Conservation (phyloP, 495 filamentous ascomycete species). For the Penicillium coprophilum region DNA sequence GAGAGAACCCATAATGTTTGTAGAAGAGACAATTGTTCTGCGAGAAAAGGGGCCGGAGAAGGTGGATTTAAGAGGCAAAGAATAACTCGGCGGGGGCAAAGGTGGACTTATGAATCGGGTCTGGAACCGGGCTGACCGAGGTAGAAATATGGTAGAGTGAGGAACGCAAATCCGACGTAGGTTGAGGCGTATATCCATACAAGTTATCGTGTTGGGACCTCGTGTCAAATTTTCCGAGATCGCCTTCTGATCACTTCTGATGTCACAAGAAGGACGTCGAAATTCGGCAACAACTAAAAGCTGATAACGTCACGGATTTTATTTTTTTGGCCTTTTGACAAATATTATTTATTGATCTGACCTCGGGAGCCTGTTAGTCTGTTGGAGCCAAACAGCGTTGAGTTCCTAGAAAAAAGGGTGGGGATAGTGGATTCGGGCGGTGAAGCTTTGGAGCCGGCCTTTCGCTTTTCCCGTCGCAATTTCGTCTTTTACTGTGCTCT, state of each 20-base stretch:
- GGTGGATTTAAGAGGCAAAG: slow-evolving; percentile 24
- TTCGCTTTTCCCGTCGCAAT: slow-evolving; percentile 13
- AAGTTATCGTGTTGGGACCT: slow-evolving; percentile 9
- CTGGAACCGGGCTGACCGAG: slow-evolving; percentile 30
- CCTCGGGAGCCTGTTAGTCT: too few relatives aligned
- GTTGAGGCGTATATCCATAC: slow-evolving; percentile 22
- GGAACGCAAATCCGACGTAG: slow-evolving; percentile 27
- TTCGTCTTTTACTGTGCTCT: slow-evolving; percentile 6
- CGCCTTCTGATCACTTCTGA: slow-evolving; percentile 3
- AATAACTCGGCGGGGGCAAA: slow-evolving; percentile 25
- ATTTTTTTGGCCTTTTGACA: neutral
- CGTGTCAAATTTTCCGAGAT: slow-evolving; percentile 13
- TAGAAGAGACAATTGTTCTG: slow-evolving; percentile 26
- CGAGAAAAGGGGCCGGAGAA: slow-evolving; percentile 17
- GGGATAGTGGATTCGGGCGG: slow-evolving; percentile 13
- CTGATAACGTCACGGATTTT: slow-evolving; percentile 9
- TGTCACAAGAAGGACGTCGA: slow-evolving; percentile 5
- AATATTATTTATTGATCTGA: too few relatives aligned
- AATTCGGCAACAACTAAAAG: neutral
- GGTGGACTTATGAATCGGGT: slow-evolving; percentile 5
- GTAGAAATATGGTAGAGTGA: slow-evolving; percentile 16
- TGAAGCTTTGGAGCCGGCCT: slow-evolving; percentile 5
- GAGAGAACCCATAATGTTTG: slow-evolving; percentile 44
- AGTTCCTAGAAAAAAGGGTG: slow-evolving; percentile 6
- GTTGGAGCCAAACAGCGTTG: slow-evolving; percentile 13